These are phyloP conservation scores for Trichosporon ovoides DNA, from an alignment of 1,284 basidiomycete species.

Conservation along the genomic window DNA sequence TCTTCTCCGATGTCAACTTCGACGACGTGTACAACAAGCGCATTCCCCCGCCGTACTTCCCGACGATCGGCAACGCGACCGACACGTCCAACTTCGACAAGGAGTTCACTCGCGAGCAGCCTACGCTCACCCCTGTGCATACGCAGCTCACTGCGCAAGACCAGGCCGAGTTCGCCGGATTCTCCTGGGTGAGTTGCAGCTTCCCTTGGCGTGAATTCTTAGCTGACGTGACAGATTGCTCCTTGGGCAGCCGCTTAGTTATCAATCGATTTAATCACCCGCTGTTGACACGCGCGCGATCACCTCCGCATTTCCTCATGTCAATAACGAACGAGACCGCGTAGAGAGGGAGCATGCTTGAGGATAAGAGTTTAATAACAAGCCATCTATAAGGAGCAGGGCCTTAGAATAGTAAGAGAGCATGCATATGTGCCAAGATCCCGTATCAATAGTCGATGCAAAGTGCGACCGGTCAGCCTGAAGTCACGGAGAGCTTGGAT, in stretches of 20 bases:
- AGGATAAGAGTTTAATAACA: neutral
- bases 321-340: neutral
- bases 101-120: slow-evolving; percentile 95
- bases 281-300: slow-evolving; percentile 1
- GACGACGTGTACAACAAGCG: slow-evolving; percentile 94
- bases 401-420: slow-evolving; percentile 5
- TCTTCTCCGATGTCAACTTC: slow-evolving; percentile 97
- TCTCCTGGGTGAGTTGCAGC: slow-evolving; percentile 62
- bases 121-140: slow-evolving; percentile 95
- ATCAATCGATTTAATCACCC: neutral
- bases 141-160: slow-evolving; percentile 86
- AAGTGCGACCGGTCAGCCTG: neutral
- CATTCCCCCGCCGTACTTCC: slow-evolving; percentile 95
- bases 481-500: neutral
- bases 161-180: slow-evolving; percentile 92
- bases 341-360: neutral
- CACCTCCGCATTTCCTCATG: neutral
- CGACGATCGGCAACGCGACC: slow-evolving; percentile 62
- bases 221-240: slow-evolving; percentile 25
- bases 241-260: slow-evolving; percentile 26
- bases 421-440: slow-evolving; percentile 1
- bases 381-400: neutral
- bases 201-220: neutral
- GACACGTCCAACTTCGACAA: slow-evolving; percentile 78
- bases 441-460: neutral